Percentiles rank a stretch among this genome's conserved stretches.
phyloP scores from a whole-genome alignment of 2,329 filamentous ascomycete species.

The Penicillium frequentans region DNA sequence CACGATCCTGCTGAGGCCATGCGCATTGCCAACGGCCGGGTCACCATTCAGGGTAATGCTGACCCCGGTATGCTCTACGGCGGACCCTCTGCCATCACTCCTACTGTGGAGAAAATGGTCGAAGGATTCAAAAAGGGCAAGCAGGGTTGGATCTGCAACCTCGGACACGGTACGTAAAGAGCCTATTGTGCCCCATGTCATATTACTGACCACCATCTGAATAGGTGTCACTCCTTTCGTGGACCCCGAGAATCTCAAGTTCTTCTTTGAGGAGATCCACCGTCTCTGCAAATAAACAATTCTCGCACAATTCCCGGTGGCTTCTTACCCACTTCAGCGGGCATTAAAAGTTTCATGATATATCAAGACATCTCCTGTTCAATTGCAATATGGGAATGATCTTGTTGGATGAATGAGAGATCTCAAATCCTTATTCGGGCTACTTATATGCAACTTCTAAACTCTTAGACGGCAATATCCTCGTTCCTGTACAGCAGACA shows the following conservation, averaged over 20 bases:
- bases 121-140: slow-evolving; percentile 79
- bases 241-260: slow-evolving; percentile 87
- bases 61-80: slow-evolving; percentile 94
- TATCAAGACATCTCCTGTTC: slow-evolving; percentile 2
- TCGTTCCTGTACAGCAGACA: slow-evolving; percentile 51
- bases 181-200: slow-evolving; percentile 6
- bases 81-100: slow-evolving; percentile 74
- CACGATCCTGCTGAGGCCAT: slow-evolving; percentile 85
- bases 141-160: slow-evolving; percentile 94
- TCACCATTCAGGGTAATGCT: slow-evolving; percentile 90
- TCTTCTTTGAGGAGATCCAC: slow-evolving; percentile 92
- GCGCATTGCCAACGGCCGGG: slow-evolving; percentile 72
- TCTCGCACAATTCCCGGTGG: neutral
- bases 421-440: slow-evolving; percentile 4
- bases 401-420: neutral
- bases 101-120: slow-evolving; percentile 82
- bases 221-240: slow-evolving; percentile 90
- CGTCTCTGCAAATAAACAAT: slow-evolving; percentile 43
- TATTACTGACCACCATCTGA: slow-evolving; percentile 19
- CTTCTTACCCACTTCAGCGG: slow-evolving; percentile 6
- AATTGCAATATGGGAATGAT: slow-evolving; percentile 4
- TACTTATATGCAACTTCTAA: slow-evolving; percentile 12
- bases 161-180: slow-evolving; percentile 78
- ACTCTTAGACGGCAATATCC: slow-evolving; percentile 54
- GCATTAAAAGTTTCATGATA: slow-evolving; percentile 11